These are phyloP conservation scores for Colletotrichum paranaense DNA, from an alignment of 2,329 filamentous ascomycete species.

Conservation along the genomic window DNA sequence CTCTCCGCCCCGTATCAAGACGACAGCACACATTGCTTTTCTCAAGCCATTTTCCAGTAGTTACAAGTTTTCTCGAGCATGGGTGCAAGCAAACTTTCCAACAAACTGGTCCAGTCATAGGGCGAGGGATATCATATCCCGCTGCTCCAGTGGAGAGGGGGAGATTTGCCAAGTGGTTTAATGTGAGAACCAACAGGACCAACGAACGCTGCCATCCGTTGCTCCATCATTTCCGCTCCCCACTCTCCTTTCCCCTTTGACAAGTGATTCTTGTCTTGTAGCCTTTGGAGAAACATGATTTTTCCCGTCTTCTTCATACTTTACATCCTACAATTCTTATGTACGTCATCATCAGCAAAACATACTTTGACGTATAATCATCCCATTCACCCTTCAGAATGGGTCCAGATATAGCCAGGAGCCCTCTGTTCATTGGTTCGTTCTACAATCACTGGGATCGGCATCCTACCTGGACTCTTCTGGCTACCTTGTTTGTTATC, in stretches of 20 bases:
- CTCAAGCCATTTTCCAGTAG: too few species aligned
- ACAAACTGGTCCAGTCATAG: too few species aligned
- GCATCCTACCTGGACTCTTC: neutral
- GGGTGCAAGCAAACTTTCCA: too few species aligned
- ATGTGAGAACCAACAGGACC: too few species aligned
- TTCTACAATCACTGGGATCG: neutral
- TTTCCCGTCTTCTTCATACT: neutral
- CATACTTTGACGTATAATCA: neutral
- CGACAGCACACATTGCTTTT: too few species aligned
- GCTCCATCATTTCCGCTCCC: slow-evolving; percentile 30
- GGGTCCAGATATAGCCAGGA: neutral
- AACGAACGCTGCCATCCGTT: slow-evolving; percentile 6
- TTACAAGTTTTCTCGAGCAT: too few species aligned
- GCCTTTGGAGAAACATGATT: too few species aligned
- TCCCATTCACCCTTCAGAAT: neutral
- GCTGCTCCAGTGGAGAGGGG: too few species aligned
- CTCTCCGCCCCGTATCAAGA: too few species aligned
- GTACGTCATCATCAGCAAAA: neutral
- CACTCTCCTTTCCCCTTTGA: slow-evolving; percentile 8
- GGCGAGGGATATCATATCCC: too few species aligned
- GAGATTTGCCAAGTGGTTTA: too few species aligned
- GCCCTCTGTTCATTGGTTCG: neutral
- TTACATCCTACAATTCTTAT: neutral
- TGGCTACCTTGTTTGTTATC: neutral
- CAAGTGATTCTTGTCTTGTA: too few species aligned